Base-by-base conservation (phyloP, 352 stramenopile genomes). In the Bremia lactucae region DNA sequence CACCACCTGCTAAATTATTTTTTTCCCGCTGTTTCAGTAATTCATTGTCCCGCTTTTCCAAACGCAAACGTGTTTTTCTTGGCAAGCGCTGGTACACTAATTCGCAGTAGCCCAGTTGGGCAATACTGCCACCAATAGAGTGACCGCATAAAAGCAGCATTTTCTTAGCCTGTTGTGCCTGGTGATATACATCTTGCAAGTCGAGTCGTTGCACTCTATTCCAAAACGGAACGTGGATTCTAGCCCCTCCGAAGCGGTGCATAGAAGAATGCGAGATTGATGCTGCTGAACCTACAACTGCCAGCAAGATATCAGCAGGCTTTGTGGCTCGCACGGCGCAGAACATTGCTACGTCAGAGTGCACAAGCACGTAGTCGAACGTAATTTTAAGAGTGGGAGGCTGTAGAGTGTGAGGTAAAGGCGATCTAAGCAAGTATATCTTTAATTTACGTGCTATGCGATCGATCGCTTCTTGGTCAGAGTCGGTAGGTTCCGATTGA, bases 121-220 rank as follows among this genome's bases (percentile, higher is more conserved):
- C 80, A 50, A 89, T 83, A 42, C 80, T 89, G 6, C 80, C 80
- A 11, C 68, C 73, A 33, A 87, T 83, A n/a, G 80, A 89, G 34
- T 92, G 80, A 2, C 80, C 80, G 39, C 76, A 87, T 11, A 92
- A 46, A 20, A 92, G 25, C 33, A 92, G 43, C 36, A 62, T 73
- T 43, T 92, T 92, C 29, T 70, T 66, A 3, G 42, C 39, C 9
- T 60, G 56, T 13, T 60, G 61, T 21, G 72, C 72, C 36, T 70
- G 55, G 14, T 57, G 52, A 42, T 83, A 61, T 15, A 83, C 59
- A 0, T 59, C 49, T 13, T 75, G 50, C 28, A 86, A 49, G 29
- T 78, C 58, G 13, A 92, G 50, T 38, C 66, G 66, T 51, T 80
- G 59, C 9, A 68, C 69, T 39, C 72, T 57, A 46, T 70, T 82